A percentile compares a stretch with the other conserved stretches of the same genome.
Evolutionary conservation across 2,329 filamentous ascomycete genomes (phyloP).

Genomic region (Dothistroma pini): DNA sequence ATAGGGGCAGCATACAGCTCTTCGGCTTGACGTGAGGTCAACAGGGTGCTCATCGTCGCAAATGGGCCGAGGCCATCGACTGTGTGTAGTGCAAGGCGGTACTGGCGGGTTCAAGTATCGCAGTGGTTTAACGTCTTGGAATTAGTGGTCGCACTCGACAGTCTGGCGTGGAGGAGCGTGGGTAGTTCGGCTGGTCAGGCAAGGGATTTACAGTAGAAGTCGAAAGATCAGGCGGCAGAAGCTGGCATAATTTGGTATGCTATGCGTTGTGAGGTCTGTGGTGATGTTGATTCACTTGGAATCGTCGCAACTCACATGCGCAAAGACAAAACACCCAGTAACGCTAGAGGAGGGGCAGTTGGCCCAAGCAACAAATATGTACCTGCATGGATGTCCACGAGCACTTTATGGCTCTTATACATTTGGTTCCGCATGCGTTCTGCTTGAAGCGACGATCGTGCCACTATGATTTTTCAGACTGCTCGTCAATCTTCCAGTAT

Average conservation of each 20-base stretch:
- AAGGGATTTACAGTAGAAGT: neutral
- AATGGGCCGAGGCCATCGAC: neutral
- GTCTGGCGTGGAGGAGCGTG: neutral
- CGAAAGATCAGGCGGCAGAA: too few relatives aligned
- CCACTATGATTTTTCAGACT: too few relatives aligned
- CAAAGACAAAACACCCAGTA: neutral
- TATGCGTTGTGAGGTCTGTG: neutral
- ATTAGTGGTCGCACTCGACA: neutral
- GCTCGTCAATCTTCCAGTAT: too few relatives aligned
- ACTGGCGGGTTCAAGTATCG: neutral
- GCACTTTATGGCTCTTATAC: neutral
- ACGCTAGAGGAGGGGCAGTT: neutral
- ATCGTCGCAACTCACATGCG: neutral
- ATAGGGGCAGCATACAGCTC: slow-evolving; percentile 65
- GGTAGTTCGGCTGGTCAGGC: too few relatives aligned
- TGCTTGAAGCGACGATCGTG: neutral
- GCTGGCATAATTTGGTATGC: neutral
- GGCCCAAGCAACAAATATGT: neutral
- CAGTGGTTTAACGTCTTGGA: neutral
- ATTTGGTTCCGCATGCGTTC: neutral
- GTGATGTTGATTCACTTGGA: neutral
- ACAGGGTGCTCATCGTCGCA: slow-evolving; percentile 67
- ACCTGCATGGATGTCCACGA: neutral
- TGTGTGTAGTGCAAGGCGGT: neutral
- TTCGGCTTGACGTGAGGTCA: slow-evolving; percentile 78